Conservation (phyloP, 345 rosid species). For the Cardiospermum halicacabum region DNA sequence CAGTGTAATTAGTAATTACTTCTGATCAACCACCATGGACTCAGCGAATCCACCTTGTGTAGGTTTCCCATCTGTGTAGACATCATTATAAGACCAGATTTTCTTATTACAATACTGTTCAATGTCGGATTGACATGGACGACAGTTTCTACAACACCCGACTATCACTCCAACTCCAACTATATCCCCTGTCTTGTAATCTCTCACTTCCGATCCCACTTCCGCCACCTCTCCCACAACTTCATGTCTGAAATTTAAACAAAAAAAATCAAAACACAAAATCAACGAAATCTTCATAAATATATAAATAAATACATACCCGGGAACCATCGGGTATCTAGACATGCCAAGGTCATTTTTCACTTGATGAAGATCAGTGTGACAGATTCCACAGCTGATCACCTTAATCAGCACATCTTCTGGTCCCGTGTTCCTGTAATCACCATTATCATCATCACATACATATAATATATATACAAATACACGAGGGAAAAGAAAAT, state of each 20-base stretch:
- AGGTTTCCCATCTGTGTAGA: constrained; percentile 43
- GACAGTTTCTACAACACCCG: constrained; percentile 49
- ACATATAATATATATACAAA: background rate
- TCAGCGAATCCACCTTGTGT: constrained; percentile 57
- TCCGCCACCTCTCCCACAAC: constrained; percentile 74
- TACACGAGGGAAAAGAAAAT: background rate
- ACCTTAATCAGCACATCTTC: constrained; percentile 64
- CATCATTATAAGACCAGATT: constrained; percentile 54
- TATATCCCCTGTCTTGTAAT: constrained; percentile 39
- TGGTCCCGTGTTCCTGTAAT: constrained; percentile 57
- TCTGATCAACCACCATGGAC: constrained; percentile 50
- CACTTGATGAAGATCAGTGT: constrained; percentile 66
- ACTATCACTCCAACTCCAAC: constrained; percentile 64
- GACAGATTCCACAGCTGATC: constrained; percentile 66
- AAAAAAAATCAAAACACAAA: background rate
- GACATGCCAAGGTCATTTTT: constrained; percentile 61
- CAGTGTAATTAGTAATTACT: constrained; percentile 24
- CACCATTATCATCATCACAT: background rate
- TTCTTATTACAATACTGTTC: constrained; percentile 59
- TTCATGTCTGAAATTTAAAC: constrained; percentile 43
- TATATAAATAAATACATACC: constrained; percentile 28
- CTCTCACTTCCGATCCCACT: constrained; percentile 54
- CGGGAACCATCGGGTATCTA: constrained; percentile 75
- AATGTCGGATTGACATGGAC: constrained; percentile 43
- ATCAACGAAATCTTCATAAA: background rate